Conservation (phyloP, 352 stramenopile genomes). For the Globisporangium polare region DNA sequence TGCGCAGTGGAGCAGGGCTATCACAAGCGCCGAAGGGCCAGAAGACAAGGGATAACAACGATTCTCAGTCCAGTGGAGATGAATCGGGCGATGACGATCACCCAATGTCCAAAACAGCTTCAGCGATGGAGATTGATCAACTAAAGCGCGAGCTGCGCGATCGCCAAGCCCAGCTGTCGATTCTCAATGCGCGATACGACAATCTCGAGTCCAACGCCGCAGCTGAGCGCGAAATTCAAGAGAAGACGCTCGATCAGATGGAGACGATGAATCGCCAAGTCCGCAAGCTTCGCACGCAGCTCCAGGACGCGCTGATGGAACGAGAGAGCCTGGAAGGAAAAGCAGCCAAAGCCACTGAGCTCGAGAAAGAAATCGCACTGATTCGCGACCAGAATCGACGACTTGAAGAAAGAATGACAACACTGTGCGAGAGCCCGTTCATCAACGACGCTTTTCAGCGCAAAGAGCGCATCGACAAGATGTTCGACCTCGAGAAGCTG, state of each 20-base stretch:
- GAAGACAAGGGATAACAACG: slow-evolving; percentile 29
- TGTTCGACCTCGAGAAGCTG: slow-evolving; percentile 83
- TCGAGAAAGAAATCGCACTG: slow-evolving; percentile 76
- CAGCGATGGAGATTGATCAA: slow-evolving; percentile 40
- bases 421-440: slow-evolving; percentile 91
- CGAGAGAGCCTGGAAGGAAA: slow-evolving; percentile 76
- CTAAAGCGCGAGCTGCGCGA: slow-evolving; percentile 77
- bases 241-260: slow-evolving; percentile 84
- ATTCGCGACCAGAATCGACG: slow-evolving; percentile 79
- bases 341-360: slow-evolving; percentile 55
- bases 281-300: slow-evolving; percentile 78
- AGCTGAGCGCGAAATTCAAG: slow-evolving; percentile 86
- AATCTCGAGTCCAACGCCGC: slow-evolving; percentile 80
- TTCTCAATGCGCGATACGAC: slow-evolving; percentile 88
- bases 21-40: slow-evolving; percentile 7
- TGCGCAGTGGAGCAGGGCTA: slow-evolving; percentile 19
- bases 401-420: slow-evolving; percentile 89
- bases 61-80: slow-evolving; percentile 17
- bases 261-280: slow-evolving; percentile 91
- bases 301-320: slow-evolving; percentile 75
- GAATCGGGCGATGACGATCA: slow-evolving; percentile 26
- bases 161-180: slow-evolving; percentile 72
- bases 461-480: slow-evolving; percentile 82
- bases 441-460: slow-evolving; percentile 90
- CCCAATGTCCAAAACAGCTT: slow-evolving; percentile 9